Conservation (phyloP, 768 basidiomycete species). For the Boletus vinaceobasis region DNA sequence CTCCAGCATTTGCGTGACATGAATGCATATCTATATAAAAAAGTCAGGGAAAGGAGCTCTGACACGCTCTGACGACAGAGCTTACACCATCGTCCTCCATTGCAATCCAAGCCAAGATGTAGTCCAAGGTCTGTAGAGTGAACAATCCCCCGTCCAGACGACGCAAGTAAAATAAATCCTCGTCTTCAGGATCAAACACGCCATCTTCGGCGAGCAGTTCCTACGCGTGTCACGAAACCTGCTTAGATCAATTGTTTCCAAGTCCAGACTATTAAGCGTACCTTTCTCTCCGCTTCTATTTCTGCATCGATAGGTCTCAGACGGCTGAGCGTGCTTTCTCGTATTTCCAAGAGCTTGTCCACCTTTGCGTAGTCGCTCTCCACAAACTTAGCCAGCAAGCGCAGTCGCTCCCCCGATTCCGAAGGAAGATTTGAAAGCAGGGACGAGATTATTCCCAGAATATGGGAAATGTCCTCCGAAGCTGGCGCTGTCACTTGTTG, state of each 20-base stretch:
- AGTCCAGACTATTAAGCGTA: constrained; percentile 23
- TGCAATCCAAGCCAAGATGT: constrained; percentile 89
- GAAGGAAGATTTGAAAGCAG: constrained; percentile 84
- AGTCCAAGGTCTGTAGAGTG: constrained; percentile 88
- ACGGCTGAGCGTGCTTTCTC: constrained; percentile 64
- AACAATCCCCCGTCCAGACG: constrained; percentile 85
- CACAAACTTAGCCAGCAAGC: constrained; percentile 90
- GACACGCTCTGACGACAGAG: neutral
- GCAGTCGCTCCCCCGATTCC: constrained; percentile 74
- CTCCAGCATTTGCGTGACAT: constrained; percentile 70
- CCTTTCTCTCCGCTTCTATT: constrained; percentile 68
- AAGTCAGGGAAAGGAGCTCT: constrained; percentile 7
- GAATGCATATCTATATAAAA: constrained; percentile 63
- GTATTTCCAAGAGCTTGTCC: constrained; percentile 86
- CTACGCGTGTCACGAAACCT: constrained; percentile 31
- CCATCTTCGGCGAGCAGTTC: constrained; percentile 56
- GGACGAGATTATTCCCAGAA: constrained; percentile 84
- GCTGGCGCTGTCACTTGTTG: constrained; percentile 53
- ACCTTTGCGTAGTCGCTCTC: constrained; percentile 92
- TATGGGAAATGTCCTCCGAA: constrained; percentile 82
- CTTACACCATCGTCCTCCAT: constrained; percentile 99
- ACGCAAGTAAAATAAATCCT: constrained; percentile 80
- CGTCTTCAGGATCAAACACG: constrained; percentile 54
- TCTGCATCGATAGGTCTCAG: constrained; percentile 61
- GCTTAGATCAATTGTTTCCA: neutral